Percentiles rank a stretch among this genome's conserved stretches.
Evolutionary conservation across 1,139 yeast genomes (phyloP).

Genomic region (Cylindricascospora bacillispora): DNA sequence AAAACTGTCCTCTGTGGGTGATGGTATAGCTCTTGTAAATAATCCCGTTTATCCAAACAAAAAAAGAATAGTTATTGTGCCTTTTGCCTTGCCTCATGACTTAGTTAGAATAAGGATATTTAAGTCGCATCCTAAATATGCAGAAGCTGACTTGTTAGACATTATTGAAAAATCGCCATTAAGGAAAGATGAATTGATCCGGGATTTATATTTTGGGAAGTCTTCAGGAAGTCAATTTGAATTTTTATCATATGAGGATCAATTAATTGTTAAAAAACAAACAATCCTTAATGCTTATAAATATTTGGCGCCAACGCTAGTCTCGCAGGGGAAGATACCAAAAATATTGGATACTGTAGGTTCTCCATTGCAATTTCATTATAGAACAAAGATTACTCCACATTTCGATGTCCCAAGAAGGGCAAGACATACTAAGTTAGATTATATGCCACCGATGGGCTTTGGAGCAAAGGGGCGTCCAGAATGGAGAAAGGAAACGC

Average conservation of each 20-base stretch:
- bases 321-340: constrained; percentile 38
- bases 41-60: constrained; percentile 36
- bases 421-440: constrained; percentile 14
- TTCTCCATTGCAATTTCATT: constrained; percentile 64
- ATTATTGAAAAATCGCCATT: constrained; percentile 35
- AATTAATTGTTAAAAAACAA: constrained; percentile 54
- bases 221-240: constrained; percentile 95
- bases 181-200: constrained; percentile 43
- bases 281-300: constrained; percentile 76
- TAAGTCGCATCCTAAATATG: constrained; percentile 65
- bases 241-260: constrained; percentile 57
- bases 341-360: constrained; percentile 53
- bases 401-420: constrained; percentile 73
- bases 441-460: constrained; percentile 60
- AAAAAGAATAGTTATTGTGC: constrained; percentile 47
- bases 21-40: constrained; percentile 51
- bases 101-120: constrained; percentile 54
- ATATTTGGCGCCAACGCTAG: constrained; percentile 48
- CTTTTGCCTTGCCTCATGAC: constrained; percentile 86
- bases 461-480: constrained; percentile 80
- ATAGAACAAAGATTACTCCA: constrained; percentile 90
- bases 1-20: constrained; percentile 64
- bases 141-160: constrained; percentile 58
- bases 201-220: constrained; percentile 64
- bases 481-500: constrained; percentile 40